Conservation (phyloP, 1,284 basidiomycete genomes). For the Cutaneotrichosporon spelunceum region DNA sequence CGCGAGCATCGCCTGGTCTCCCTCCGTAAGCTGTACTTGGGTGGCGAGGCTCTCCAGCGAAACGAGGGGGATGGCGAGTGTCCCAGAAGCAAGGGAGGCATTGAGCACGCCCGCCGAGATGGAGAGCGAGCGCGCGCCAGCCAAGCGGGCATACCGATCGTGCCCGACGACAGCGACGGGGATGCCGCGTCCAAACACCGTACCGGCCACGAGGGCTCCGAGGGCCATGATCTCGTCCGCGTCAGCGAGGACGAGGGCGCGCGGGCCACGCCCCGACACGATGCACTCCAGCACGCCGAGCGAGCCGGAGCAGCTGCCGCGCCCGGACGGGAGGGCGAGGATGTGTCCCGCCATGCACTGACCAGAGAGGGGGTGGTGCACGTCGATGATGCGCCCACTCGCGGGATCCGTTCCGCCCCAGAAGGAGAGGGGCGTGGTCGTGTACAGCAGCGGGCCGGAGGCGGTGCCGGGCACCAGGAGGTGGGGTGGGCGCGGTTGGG, state of each 20-base stretch:
- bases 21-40: neutral
- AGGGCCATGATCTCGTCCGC: slow-evolving; percentile 18
- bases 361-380: slow-evolving; percentile 16
- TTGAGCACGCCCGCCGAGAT: neutral
- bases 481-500: slow-evolving; percentile 1
- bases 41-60: neutral
- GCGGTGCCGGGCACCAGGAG: slow-evolving; percentile 10
- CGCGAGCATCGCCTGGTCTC: slow-evolving; percentile 5
- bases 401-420: slow-evolving; percentile 19
- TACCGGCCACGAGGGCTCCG: slow-evolving; percentile 13
- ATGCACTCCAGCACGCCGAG: slow-evolving; percentile 17
- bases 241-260: slow-evolving; percentile 5
- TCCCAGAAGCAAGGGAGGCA: neutral
- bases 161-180: slow-evolving; percentile 9
- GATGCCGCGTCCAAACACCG: slow-evolving; percentile 1
- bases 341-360: neutral
- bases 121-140: neutral
- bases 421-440: slow-evolving; percentile 5
- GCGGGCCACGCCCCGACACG: slow-evolving; percentile 4
- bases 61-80: neutral
- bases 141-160: slow-evolving; percentile 5
- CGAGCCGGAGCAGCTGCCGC: slow-evolving; percentile 18
- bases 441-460: slow-evolving; percentile 11
- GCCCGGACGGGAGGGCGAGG: slow-evolving; percentile 18
- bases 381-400: slow-evolving; percentile 10